Evolutionary conservation across 2,329 filamentous ascomycete species (phyloP).

Genomic region (Byssoonygena ceratinophila): DNA sequence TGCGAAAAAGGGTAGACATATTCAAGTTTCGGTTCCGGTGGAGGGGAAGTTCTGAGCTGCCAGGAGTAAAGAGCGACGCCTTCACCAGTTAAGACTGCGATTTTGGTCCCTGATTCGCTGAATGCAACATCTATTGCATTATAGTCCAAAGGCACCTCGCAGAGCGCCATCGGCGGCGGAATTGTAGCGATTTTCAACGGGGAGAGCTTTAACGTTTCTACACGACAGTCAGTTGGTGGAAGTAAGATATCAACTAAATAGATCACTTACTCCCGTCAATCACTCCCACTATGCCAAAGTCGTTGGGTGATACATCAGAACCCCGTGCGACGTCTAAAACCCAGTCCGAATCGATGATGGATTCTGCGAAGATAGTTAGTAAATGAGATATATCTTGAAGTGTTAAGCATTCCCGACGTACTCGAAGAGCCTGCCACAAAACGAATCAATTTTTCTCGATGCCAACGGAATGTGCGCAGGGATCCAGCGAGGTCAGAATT

Average conservation of each 20-base stretch:
- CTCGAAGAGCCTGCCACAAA: slow-evolving; percentile 48
- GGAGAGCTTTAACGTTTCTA: slow-evolving; percentile 63
- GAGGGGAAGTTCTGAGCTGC: slow-evolving; percentile 43
- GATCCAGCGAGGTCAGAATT: slow-evolving; percentile 19
- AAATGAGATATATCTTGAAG: not conserved
- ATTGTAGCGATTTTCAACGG: slow-evolving; percentile 74
- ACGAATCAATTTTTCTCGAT: slow-evolving; percentile 70
- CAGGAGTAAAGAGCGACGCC: slow-evolving; percentile 62
- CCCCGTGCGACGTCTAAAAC: slow-evolving; percentile 59
- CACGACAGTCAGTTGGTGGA: slow-evolving; percentile 19
- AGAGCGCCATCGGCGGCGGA: slow-evolving; percentile 84
- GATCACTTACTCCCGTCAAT: slow-evolving; percentile 60
- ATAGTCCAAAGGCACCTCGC: slow-evolving; percentile 54
- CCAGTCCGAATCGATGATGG: slow-evolving; percentile 54
- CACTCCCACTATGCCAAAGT: slow-evolving; percentile 69
- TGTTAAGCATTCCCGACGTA: slow-evolving; percentile 25
- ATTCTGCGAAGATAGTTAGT: slow-evolving; percentile 24
- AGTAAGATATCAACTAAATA: not conserved
- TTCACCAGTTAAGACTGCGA: slow-evolving; percentile 61
- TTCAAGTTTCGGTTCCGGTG: slow-evolving; percentile 30
- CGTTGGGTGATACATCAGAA: slow-evolving; percentile 58
- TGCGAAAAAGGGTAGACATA: slow-evolving; percentile 30
- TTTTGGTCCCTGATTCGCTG: slow-evolving; percentile 50
- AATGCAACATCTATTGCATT: slow-evolving; percentile 67
- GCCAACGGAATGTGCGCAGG: slow-evolving; percentile 50